Conservation (phyloP, 1,284 basidiomycete species). For the Microbotryum violaceum region DNA sequence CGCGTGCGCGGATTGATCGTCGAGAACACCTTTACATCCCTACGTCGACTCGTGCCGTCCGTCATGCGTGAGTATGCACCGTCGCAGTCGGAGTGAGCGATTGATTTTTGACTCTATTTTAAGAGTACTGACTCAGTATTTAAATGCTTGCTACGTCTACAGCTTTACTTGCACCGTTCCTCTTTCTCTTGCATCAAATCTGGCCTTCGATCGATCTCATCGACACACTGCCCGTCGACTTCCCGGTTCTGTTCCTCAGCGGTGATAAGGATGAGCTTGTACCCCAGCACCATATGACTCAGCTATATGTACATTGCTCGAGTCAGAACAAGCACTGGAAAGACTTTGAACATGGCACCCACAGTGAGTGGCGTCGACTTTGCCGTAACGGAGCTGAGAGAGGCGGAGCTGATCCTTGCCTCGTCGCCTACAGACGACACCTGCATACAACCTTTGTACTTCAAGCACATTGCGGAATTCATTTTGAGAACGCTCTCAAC, state of each 20-base stretch:
- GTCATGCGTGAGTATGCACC: too few species aligned
- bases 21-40: constrained; percentile 85
- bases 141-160: too few species aligned
- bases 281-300: constrained; percentile 73
- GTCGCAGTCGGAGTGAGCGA: too few species aligned
- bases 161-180: constrained; percentile 55
- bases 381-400: not conserved
- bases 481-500: constrained; percentile 1
- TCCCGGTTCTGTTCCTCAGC: constrained; percentile 76
- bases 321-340: constrained; percentile 47
- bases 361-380: constrained; percentile 16
- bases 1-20: constrained; percentile 64
- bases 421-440: constrained; percentile 21
- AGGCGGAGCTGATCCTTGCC: not conserved
- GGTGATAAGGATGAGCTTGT: constrained; percentile 77
- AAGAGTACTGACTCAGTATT: too few species aligned
- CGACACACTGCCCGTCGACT: constrained; percentile 42
- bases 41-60: constrained; percentile 40
- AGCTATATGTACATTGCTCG: constrained; percentile 55
- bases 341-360: constrained; percentile 31
- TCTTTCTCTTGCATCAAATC: constrained; percentile 81
- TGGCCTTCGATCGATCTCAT: constrained; percentile 50
- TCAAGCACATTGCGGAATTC: constrained; percentile 16
- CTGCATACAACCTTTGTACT: constrained; percentile 26
- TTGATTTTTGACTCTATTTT: too few species aligned